A percentile compares a stretch with the other conserved stretches of the same genome.
Evolutionary conservation across 2,329 filamentous ascomycete genomes (phyloP).

Genomic region (Hypoxylon sp.): DNA sequence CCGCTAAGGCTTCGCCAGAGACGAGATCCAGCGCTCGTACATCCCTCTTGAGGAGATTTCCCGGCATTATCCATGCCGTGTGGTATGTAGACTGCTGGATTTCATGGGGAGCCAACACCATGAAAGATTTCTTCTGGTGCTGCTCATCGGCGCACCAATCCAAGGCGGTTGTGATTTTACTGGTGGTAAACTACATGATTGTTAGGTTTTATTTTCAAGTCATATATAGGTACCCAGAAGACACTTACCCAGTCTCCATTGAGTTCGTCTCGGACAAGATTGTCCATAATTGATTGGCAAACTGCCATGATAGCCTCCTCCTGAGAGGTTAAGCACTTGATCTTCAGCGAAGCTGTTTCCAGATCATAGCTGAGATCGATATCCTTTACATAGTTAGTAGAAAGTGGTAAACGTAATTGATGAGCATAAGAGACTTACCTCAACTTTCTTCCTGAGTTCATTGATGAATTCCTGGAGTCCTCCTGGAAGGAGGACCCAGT

Average conservation of each 20-base stretch:
- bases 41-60: slow-evolving; percentile 9
- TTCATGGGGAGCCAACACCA: slow-evolving; percentile 38
- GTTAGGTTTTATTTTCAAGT: slow-evolving; percentile 16
- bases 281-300: slow-evolving; percentile 25
- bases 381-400: slow-evolving; percentile 23
- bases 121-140: slow-evolving; percentile 8
- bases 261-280: slow-evolving; percentile 30
- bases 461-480: slow-evolving; percentile 43
- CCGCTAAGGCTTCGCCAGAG: slow-evolving; percentile 24
- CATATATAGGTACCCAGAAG: background rate
- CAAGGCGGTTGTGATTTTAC: slow-evolving; percentile 6
- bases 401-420: background rate
- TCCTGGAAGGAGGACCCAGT: slow-evolving; percentile 44
- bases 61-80: slow-evolving; percentile 41
- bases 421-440: slow-evolving; percentile 30
- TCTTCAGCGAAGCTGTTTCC: background rate
- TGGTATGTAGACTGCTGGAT: slow-evolving; percentile 30
- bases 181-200: slow-evolving; percentile 15
- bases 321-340: slow-evolving; percentile 19
- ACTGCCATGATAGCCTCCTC: slow-evolving; percentile 19
- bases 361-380: slow-evolving; percentile 22
- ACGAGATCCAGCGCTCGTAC: slow-evolving; percentile 21
- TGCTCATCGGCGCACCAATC: background rate
- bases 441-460: slow-evolving; percentile 25
- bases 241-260: slow-evolving; percentile 16